Evolutionary conservation across 208 protist species (phyloP).

Genomic region (Acanthamoeba culbertsoni): DNA sequence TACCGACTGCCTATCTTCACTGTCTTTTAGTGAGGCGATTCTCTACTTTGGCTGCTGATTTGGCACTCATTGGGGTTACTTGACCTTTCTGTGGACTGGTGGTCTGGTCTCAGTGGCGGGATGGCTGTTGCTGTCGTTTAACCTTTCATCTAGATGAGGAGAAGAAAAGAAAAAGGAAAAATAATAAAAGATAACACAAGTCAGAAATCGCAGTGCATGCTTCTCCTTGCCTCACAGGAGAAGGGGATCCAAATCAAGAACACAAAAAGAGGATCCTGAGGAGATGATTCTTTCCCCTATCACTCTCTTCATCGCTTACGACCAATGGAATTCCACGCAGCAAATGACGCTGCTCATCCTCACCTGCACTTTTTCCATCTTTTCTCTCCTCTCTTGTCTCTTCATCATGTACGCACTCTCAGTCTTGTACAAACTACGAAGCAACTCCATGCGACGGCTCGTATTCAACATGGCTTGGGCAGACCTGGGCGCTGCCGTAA

Average conservation of each 20-base stretch:
- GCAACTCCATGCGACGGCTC: conserved; percentile 21
- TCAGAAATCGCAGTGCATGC: too few relatives aligned
- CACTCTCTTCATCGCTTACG: conserved; percentile 20
- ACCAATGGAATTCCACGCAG: background rate
- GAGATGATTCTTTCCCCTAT: conserved; percentile 51
- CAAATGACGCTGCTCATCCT: background rate
- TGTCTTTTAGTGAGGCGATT: too few relatives aligned
- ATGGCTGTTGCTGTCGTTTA: too few relatives aligned
- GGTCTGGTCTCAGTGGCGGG: too few relatives aligned
- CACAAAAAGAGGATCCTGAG: background rate
- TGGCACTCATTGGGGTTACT: too few relatives aligned
- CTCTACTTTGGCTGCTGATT: too few relatives aligned
- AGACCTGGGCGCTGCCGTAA: conserved; percentile 13
- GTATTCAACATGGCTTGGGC: conserved; percentile 19
- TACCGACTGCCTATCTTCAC: too few relatives aligned
- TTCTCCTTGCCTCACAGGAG: too few relatives aligned
- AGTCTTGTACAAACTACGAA: background rate
- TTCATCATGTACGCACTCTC: conserved; percentile 4
- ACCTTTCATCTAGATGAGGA: too few relatives aligned
- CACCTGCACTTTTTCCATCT: background rate
- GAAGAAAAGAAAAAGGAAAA: too few relatives aligned
- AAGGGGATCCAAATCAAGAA: background rate
- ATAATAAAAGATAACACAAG: too few relatives aligned
- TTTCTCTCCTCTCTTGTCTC: background rate
- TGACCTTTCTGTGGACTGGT: too few relatives aligned